Base-by-base conservation (phyloP, 1,139 yeast species). In the Meyerozyma sp. region DNA sequence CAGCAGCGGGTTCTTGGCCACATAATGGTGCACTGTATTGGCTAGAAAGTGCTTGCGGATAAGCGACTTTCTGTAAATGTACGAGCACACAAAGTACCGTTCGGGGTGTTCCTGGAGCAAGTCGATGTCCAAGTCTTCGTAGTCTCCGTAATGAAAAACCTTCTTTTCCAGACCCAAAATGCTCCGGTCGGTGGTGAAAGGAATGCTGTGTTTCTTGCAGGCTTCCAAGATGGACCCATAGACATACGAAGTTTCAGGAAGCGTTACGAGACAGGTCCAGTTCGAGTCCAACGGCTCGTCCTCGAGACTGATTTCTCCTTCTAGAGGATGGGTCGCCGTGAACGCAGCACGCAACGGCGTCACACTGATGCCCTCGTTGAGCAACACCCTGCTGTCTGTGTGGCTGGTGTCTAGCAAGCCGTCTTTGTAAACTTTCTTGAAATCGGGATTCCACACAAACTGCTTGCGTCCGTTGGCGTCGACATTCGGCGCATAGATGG, bases 1-100 rank as follows among this genome's bases (percentile, higher is more conserved):
- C 4, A 93, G 82, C 0, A 66, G 61, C 0, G 96, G 95, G 56
- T 89, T 65, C 59, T 93, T 93, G 18, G 84, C 88, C 4, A 71
- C 68, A 56, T 77, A 91, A 49, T 81, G 79, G 41, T 80, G 84
- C 20, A 93, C 76, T 0, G 96, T 87, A 54, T 89, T 84, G 16
- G 95, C 80, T 47, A 93, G 68, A 57, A 82, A 91, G 62, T 93
- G 95, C 62, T 93, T 93, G 49, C 98, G 75, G 42, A 93, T 93
- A 44, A 93, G 67, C 0, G 93, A 95, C 61, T 93, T 93, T 53
- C 95, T 60, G 56, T 86, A 91, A 37, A 90, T 79, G 61, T 88
- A 91, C 1, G 96, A 82, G 49, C 94, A 89, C 2, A 85, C 75
- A 47, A 81, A 70, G 62, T 89, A 91, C 27, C 72, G 66, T 4